These are phyloP conservation scores for Drosera capensis DNA, from an alignment of 148 eudicot species.

Conservation along the genomic window DNA sequence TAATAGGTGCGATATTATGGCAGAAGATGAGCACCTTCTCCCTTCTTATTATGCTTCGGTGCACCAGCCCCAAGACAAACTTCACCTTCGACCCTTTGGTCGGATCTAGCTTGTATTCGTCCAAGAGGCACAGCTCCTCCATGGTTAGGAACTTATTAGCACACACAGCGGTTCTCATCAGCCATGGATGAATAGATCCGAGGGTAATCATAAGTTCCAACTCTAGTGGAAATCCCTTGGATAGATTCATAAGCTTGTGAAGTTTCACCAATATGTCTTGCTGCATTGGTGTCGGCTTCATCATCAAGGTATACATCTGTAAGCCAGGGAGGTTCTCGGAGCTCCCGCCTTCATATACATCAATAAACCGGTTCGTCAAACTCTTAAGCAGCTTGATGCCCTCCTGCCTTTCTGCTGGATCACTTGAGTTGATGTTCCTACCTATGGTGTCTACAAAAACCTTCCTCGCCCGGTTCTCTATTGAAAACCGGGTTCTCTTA, in stretches of 20 bases:
- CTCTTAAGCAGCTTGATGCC: constrained; percentile 62
- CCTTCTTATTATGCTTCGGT: constrained; percentile 51
- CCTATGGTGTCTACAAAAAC: constrained; percentile 69
- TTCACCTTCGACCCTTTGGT: constrained; percentile 78
- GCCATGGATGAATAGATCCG: constrained; percentile 88
- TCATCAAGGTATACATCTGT: constrained; percentile 74
- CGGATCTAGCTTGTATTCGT: constrained; percentile 55
- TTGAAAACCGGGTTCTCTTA: constrained; percentile 33
- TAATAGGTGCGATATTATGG: constrained; percentile 91
- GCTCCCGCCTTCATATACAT: constrained; percentile 76
- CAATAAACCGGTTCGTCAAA: constrained; percentile 65
- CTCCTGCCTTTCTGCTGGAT: constrained; percentile 34
- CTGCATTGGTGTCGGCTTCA: constrained; percentile 80
- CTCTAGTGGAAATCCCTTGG: constrained; percentile 77
- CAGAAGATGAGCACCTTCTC: constrained; percentile 89
- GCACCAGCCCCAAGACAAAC: constrained; percentile 73
- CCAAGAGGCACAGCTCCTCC: constrained; percentile 52
- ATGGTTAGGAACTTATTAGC: constrained; percentile 42
- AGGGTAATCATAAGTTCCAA: constrained; percentile 82
- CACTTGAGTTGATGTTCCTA: constrained; percentile 46
- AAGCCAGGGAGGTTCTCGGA: constrained; percentile 75
- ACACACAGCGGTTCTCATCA: constrained; percentile 64
- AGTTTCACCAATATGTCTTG: constrained; percentile 52
- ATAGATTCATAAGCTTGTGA: constrained; percentile 39
- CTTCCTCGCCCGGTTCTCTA: constrained; percentile 81